Conservation (phyloP, 352 stramenopile species). For the Phytophthora melonis region DNA sequence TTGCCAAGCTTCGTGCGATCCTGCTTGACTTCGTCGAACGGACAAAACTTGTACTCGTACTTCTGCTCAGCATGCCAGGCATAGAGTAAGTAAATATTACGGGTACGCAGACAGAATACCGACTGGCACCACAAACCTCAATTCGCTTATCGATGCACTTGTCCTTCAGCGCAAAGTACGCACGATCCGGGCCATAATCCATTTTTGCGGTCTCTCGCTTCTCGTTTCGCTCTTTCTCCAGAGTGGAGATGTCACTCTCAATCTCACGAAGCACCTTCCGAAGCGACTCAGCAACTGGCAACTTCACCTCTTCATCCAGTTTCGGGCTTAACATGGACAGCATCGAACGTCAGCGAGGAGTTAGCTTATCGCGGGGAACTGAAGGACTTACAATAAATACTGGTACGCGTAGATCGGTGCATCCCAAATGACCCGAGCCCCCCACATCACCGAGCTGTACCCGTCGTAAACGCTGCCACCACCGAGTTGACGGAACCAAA, state of each 20-base stretch:
- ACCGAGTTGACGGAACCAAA: constrained; percentile 72
- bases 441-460: constrained; percentile 62
- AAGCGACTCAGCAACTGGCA: constrained; percentile 73
- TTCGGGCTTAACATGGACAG: constrained; percentile 49
- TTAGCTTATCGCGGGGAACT: background rate
- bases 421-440: constrained; percentile 68
- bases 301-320: constrained; percentile 62
- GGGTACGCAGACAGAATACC: background rate
- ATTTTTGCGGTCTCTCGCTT: constrained; percentile 49
- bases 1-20: constrained; percentile 81
- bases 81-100: constrained; percentile 2
- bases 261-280: constrained; percentile 75
- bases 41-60: constrained; percentile 92
- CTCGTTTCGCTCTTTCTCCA: constrained; percentile 60
- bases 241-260: constrained; percentile 61
- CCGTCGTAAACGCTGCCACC: constrained; percentile 56
- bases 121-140: constrained; percentile 52
- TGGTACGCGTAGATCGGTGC: constrained; percentile 70
- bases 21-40: constrained; percentile 86
- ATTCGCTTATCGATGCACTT: constrained; percentile 82
- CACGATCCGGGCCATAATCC: constrained; percentile 76
- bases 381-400: constrained; percentile 77
- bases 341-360: constrained; percentile 9
- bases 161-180: constrained; percentile 82
- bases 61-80: constrained; percentile 44